phyloP scores from a whole-genome alignment of 129 eudicot species.

The Artemisia argyi region DNA sequence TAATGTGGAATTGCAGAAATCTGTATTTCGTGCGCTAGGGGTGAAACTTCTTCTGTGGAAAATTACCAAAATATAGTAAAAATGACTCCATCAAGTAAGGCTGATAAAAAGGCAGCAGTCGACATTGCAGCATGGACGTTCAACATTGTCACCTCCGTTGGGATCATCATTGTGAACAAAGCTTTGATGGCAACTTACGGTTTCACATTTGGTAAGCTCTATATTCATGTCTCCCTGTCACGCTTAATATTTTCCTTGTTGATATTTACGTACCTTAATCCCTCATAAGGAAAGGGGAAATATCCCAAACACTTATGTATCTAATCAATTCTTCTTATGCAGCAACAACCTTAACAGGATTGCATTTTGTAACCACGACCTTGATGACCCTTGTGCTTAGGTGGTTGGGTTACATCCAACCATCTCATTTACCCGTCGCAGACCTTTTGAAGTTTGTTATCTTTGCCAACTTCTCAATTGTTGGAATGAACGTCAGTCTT shows the following conservation, averaged over 20 bases:
- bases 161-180: slow-evolving; percentile 70
- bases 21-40: slow-evolving; percentile 38
- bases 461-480: slow-evolving; percentile 75
- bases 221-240: slow-evolving; percentile 2
- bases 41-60: slow-evolving; percentile 36
- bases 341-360: slow-evolving; percentile 86
- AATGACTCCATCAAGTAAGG: slow-evolving; percentile 87
- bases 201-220: slow-evolving; percentile 66
- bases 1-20: slow-evolving; percentile 39
- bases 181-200: slow-evolving; percentile 82
- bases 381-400: slow-evolving; percentile 66
- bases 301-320: slow-evolving; percentile 1
- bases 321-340: slow-evolving; percentile 30
- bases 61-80: slow-evolving; percentile 21
- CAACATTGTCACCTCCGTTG: slow-evolving; percentile 53
- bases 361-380: slow-evolving; percentile 77
- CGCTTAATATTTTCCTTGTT: background rate
- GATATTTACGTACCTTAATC: background rate
- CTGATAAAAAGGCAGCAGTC: slow-evolving; percentile 70
- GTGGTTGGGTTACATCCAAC: slow-evolving; percentile 64
- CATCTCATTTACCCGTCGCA: slow-evolving; percentile 56
- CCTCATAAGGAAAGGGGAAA: slow-evolving; percentile 9
- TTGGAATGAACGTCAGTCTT: slow-evolving; percentile 82
- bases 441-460: slow-evolving; percentile 62
- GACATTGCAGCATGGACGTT: slow-evolving; percentile 51